A percentile compares a stretch with the other conserved stretches of the same genome.
These are phyloP conservation scores for Verticillium albo-atrum DNA, from an alignment of 2,329 filamentous ascomycete genomes.

Conservation along the genomic window DNA sequence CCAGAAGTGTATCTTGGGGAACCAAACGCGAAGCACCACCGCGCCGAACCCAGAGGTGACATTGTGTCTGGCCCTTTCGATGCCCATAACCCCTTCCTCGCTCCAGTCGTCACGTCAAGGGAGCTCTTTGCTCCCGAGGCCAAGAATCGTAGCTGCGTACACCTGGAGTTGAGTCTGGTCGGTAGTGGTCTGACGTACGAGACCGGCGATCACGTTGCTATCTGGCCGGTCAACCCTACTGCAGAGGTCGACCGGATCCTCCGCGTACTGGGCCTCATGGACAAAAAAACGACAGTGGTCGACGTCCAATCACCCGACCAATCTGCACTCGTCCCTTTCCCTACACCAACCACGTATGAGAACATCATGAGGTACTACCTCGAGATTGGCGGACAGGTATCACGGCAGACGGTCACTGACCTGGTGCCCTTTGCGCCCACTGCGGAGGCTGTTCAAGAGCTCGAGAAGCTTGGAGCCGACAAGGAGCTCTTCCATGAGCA, in stretches of 20 bases:
- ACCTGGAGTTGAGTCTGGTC: conserved; percentile 90
- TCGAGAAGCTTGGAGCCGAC: conserved; percentile 83
- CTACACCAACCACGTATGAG: conserved; percentile 94
- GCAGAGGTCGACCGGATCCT: conserved; percentile 89
- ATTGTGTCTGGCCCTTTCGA: conserved; percentile 85
- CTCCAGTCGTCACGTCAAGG: conserved; percentile 83
- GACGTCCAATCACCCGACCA: conserved; percentile 87
- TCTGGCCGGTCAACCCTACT: conserved; percentile 96
- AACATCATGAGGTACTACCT: conserved; percentile 91
- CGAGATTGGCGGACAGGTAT: conserved; percentile 92
- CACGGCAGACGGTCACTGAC: conserved; percentile 87
- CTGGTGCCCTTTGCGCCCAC: conserved; percentile 86
- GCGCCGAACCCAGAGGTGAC: too few relatives aligned
- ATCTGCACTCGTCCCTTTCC: conserved; percentile 96
- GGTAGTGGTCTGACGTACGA: conserved; percentile 89
- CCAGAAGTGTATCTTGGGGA: conserved; percentile 89
- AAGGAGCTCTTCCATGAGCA: conserved; percentile 94
- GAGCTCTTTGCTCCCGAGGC: conserved; percentile 89
- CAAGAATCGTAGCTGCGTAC: conserved; percentile 89
- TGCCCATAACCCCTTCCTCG: conserved; percentile 94
- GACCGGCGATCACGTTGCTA: conserved; percentile 92
- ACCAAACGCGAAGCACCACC: conserved; percentile 92
- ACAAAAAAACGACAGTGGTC: conserved; percentile 79
- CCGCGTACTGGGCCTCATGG: conserved; percentile 66
- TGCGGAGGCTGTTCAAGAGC: conserved; percentile 79